A percentile compares a stretch with the other conserved stretches of the same genome.
Evolutionary conservation across 208 protist species (phyloP).

Genomic region (Wallacemonas sp.): DNA sequence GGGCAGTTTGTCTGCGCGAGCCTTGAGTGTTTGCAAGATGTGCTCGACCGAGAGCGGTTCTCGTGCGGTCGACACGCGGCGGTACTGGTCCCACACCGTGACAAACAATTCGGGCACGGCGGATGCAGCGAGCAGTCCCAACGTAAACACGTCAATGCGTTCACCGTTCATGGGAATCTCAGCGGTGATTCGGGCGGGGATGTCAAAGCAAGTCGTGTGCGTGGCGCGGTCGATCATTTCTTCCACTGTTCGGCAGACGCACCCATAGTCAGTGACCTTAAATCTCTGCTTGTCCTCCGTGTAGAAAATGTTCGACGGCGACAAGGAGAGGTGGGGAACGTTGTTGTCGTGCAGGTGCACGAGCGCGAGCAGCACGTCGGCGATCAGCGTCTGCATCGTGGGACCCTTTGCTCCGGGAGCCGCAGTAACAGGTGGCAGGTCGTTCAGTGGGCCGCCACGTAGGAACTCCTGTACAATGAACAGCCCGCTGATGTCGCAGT

Average conservation of each 20-base stretch:
- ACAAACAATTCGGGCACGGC: constrained; percentile 42
- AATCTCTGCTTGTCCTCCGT: constrained; percentile 29
- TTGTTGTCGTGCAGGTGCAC: constrained; percentile 69
- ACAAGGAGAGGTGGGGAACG: constrained; percentile 52
- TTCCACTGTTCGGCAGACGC: constrained; percentile 55
- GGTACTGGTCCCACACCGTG: constrained; percentile 36
- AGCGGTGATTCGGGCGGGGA: constrained; percentile 45
- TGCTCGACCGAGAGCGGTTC: constrained; percentile 22
- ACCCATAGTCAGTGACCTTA: constrained; percentile 71
- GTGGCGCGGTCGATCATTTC: constrained; percentile 32
- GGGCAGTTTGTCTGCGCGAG: constrained; percentile 15
- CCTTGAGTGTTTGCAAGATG: constrained; percentile 27
- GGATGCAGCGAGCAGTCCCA: constrained; percentile 73
- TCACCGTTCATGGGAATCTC: constrained; percentile 20
- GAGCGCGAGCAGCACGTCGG: constrained; percentile 62
- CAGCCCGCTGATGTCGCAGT: constrained; percentile 51
- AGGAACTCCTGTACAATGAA: constrained; percentile 73
- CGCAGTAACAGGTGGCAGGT: constrained; percentile 18
- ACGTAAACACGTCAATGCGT: constrained; percentile 64
- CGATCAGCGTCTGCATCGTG: constrained; percentile 46
- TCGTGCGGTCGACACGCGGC: not conserved
- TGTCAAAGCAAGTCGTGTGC: constrained; percentile 35
- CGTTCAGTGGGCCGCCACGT: constrained; percentile 18
- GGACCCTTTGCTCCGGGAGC: constrained; percentile 1
- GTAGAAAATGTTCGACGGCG: constrained; percentile 79